Evolutionary conservation across 148 eudicot species (phyloP), one percentile per base, ranked within the genome.

Genomic region (Selenicereus undatus): DNA sequence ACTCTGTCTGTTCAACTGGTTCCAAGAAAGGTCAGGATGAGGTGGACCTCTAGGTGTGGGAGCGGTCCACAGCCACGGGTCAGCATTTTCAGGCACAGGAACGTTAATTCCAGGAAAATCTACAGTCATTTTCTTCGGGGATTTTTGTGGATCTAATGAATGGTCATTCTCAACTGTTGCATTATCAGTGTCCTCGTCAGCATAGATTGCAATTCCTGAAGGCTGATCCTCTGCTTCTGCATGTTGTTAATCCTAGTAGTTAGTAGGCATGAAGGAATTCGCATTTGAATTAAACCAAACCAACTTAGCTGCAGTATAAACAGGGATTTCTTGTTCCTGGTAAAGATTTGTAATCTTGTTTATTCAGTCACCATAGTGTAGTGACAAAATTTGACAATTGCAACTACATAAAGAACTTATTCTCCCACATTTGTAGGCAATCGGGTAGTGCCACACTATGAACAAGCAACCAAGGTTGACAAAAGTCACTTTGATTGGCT

Each of bases 41-140:
- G 76, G 48, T 60, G 81, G 88, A 71, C 0, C 65, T 77, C 77
- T 82, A 32, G 82, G 76, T 60, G 68, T 13, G 16, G 84, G 80
- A 39, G 76, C n/a, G 6, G 73, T 72, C 90, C 90, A 88, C 8
- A 71, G 74, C 72, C 29, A 82, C 18, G 39, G 78, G 79, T 86
- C 83, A 26, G 87, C 90, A 48, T 86, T 85, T 69, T 83, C 82
- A 14, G 89, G 89, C 76, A 87, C 73, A 45, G 83, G 83, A 50
- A 81, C 88, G 39, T 87, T 88, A 65, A 88, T 78, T 36, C 90
- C 90, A 2, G 88, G 88, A 62, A 88, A 88, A 27, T 79, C 85
- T 77, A 86, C 81, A 29, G 56, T 80, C 82, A 66, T 73, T 72
- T 84, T 86, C 82, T 76, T 84, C 50, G 39, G 79, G 58, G 83